Evolutionary conservation across 164 flowering plant genomes (phyloP), one percentile per base, ranked within the genome.

Genomic region (Saururus chinensis): DNA sequence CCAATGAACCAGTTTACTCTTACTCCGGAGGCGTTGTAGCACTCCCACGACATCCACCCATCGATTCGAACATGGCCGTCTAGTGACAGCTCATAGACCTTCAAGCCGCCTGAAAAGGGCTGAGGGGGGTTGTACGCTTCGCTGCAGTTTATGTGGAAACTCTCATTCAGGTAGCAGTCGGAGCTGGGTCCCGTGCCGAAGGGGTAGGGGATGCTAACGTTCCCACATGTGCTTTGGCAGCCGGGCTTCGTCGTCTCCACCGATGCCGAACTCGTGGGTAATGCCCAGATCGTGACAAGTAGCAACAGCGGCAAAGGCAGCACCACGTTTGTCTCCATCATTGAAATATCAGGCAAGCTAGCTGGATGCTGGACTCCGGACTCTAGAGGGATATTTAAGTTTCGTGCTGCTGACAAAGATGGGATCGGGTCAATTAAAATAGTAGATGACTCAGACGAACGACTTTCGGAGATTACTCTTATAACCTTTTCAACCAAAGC

Each of bases 171-270:
- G 56, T 9, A 53, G 25, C 56, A 53, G 11, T 41, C 45, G 49
- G 49, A 17, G 13, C 22, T 53, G 56, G 53, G 53, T 51, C 53
- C 53, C 4, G 11, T 20, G 56, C 56, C 56, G 56, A 53, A 53
- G 25, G 56, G 56, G 56, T 53, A 53, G 56, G 4, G 56, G 12
- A 53, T 4, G 22, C 12, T 20, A 1, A 53, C 25, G 23, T 53
- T 20, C 56, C 56, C 56, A 22, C 56, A 53, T 23, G 12, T 53
- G 22, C 56, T 23, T 53, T 53, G 22, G 56, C 56, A 53, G 22
- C 56, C 56, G 13, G 56, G 22, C 25, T 53, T 53, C 13, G 60
- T 1, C 30, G 19, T 26, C 41, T 45, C 49, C 49, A 13, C 13
- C 16, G 1, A 45, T 45, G 49, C 49, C 49, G 49, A 45, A 13